These are phyloP conservation scores for Porcisia deanei DNA, from an alignment of 208 protist genomes.

Conservation along the genomic window DNA sequence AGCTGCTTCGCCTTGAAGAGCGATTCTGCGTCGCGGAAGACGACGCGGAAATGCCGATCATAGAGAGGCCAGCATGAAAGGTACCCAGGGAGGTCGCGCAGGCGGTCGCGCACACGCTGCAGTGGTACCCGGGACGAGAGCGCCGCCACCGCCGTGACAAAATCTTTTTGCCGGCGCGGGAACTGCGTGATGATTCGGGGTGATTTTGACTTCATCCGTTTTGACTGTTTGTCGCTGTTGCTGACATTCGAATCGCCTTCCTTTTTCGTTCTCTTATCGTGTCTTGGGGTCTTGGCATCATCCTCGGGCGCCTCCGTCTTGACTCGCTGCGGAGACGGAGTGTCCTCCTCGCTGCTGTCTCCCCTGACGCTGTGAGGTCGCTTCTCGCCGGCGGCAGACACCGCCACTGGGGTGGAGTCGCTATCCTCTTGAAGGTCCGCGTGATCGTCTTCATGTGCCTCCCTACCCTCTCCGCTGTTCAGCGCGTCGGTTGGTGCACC, in stretches of 20 bases:
- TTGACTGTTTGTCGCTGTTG: too few species aligned
- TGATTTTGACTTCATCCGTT: slow-evolving; percentile 3
- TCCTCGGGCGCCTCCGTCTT: slow-evolving; percentile 6
- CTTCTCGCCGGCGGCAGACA: slow-evolving; percentile 12
- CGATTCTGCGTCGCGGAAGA: slow-evolving; percentile 62
- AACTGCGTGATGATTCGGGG: slow-evolving; percentile 32
- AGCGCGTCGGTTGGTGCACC: not conserved
- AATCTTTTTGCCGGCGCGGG: slow-evolving; percentile 50
- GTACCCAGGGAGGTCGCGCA: slow-evolving; percentile 73
- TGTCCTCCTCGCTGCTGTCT: not conserved
- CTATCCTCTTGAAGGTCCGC: not conserved
- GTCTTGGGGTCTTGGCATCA: not conserved
- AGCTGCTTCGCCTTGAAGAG: slow-evolving; percentile 86
- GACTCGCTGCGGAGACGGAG: slow-evolving; percentile 4
- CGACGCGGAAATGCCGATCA: slow-evolving; percentile 55
- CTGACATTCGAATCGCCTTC: not conserved
- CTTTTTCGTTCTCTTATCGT: not conserved
- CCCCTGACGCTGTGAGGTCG: slow-evolving; percentile 5
- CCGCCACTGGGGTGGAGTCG: not conserved
- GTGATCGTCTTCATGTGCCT: not conserved
- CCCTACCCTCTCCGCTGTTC: not conserved
- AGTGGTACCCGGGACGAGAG: slow-evolving; percentile 37
- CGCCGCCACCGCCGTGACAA: slow-evolving; percentile 67
- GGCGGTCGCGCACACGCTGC: slow-evolving; percentile 41
- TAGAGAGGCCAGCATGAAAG: slow-evolving; percentile 64